phyloP scores from a whole-genome alignment of 192 early-diverging fungal species.

The Coemansia sp. region DNA sequence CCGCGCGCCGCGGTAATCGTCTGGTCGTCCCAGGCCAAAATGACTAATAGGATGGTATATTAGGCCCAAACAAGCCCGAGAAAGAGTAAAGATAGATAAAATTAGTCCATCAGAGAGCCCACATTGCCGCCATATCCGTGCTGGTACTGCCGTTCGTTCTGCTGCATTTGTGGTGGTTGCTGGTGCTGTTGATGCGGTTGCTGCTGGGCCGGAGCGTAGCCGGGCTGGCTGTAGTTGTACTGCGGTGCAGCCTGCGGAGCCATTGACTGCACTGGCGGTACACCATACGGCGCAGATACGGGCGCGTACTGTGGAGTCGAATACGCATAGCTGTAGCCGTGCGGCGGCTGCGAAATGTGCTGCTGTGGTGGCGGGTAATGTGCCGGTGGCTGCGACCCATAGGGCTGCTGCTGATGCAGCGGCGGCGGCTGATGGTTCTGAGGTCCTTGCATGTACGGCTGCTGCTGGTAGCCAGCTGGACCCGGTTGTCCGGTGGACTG shows the following conservation, averaged over 20 bases:
- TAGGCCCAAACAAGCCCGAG: neutral
- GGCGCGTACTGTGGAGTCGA: slow-evolving; percentile 20
- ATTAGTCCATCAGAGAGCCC: slow-evolving; percentile 43
- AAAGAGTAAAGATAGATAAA: neutral
- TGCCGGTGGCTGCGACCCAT: slow-evolving; percentile 9
- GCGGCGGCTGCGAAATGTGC: slow-evolving; percentile 17
- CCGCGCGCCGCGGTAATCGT: no score
- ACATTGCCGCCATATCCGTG: slow-evolving; percentile 49
- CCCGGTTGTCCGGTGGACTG: slow-evolving; percentile 9
- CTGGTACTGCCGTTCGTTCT: slow-evolving; percentile 33
- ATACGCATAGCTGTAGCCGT: slow-evolving; percentile 28
- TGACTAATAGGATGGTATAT: neutral
- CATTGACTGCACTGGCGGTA: slow-evolving; percentile 12
- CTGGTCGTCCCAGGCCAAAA: no score
- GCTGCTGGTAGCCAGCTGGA: slow-evolving; percentile 20
- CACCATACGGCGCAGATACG: slow-evolving; percentile 12
- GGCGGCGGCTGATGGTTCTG: neutral
- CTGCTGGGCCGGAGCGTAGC: slow-evolving; percentile 3
- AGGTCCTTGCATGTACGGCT: slow-evolving; percentile 5
- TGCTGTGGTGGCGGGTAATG: slow-evolving; percentile 23
- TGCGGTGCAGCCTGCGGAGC: slow-evolving; percentile 9
- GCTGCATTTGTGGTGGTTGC: slow-evolving; percentile 14
- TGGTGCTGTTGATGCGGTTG: slow-evolving; percentile 11
- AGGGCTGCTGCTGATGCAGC: slow-evolving; percentile 8
- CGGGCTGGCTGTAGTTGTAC: slow-evolving; percentile 19